Conservation (phyloP, 352 stramenopile genomes). For the Globisporangium perplexum region DNA sequence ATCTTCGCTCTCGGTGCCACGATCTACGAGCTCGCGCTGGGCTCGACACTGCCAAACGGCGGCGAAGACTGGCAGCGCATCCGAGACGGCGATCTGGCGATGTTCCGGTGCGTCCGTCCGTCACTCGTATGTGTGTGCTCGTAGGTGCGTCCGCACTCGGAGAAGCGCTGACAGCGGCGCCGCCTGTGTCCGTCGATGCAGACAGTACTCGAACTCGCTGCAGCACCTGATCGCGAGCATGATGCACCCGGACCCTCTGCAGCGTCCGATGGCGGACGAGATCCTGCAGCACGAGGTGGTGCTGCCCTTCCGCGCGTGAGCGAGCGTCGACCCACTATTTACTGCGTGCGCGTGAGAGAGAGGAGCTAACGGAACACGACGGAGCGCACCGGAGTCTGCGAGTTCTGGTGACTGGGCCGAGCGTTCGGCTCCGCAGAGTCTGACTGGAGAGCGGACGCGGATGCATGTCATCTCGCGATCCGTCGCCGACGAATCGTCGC, state of each 20-base stretch:
- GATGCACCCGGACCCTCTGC: constrained; percentile 84
- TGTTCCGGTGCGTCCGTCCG: constrained; percentile 50
- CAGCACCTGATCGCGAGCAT: constrained; percentile 83
- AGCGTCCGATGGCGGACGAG: constrained; percentile 72
- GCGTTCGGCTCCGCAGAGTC: too few relatives aligned
- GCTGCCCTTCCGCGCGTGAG: constrained; percentile 38
- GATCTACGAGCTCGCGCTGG: constrained; percentile 79
- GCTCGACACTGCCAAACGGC: constrained; percentile 51
- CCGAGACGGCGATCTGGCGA: constrained; percentile 71
- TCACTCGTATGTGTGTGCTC: not conserved
- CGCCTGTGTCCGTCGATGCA: constrained; percentile 14
- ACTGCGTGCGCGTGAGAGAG: not conserved
- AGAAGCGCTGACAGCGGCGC: too few relatives aligned
- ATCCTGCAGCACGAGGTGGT: constrained; percentile 84
- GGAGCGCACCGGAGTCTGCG: not conserved
- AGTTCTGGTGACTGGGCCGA: too few relatives aligned
- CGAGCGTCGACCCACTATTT: not conserved
- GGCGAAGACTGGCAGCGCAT: constrained; percentile 87
- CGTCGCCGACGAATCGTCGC: not conserved
- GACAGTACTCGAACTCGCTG: constrained; percentile 84
- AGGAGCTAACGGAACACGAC: not conserved
- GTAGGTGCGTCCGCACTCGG: too few relatives aligned
- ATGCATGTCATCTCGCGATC: not conserved
- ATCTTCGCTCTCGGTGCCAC: constrained; percentile 83
- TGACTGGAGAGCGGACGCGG: too few relatives aligned